phyloP scores from a whole-genome alignment of 306 rosid genomes.

The Sophora flavescens region DNA sequence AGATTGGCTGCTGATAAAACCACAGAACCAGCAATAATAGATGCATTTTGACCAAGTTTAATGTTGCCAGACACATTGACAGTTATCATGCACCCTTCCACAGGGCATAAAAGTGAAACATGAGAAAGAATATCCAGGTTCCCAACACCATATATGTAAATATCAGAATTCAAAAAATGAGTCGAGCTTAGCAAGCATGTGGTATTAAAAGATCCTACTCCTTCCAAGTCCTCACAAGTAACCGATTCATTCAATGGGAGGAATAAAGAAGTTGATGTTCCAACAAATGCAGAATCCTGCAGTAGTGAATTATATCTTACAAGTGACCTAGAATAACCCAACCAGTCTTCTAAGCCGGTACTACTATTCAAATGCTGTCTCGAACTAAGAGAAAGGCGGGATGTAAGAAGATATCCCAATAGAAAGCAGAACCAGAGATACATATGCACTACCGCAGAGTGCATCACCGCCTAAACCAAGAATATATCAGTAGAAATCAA shows the following conservation, averaged over 20 bases:
- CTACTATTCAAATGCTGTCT: slow-evolving; percentile 52
- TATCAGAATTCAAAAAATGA: slow-evolving; percentile 67
- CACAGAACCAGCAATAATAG: slow-evolving; percentile 82
- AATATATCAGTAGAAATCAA: slow-evolving; percentile 45
- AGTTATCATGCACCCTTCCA: slow-evolving; percentile 78
- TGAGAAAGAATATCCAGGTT: slow-evolving; percentile 89
- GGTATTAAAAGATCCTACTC: slow-evolving; percentile 93
- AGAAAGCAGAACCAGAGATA: slow-evolving; percentile 68
- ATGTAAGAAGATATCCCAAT: slow-evolving; percentile 64
- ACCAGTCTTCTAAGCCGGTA: slow-evolving; percentile 49
- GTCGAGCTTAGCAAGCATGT: slow-evolving; percentile 89
- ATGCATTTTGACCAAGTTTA: slow-evolving; percentile 84
- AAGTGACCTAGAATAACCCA: slow-evolving; percentile 50
- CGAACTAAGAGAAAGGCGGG: slow-evolving; percentile 59
- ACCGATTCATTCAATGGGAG: slow-evolving; percentile 51
- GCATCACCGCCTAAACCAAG: slow-evolving; percentile 69
- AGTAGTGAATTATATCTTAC: slow-evolving; percentile 51
- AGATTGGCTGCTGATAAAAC: slow-evolving; percentile 81
- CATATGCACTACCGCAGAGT: slow-evolving; percentile 56
- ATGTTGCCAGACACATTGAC: slow-evolving; percentile 90
- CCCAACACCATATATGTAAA: slow-evolving; percentile 78
- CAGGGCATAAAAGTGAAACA: slow-evolving; percentile 77
- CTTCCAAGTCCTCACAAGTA: slow-evolving; percentile 88
- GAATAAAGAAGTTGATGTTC: slow-evolving; percentile 49
- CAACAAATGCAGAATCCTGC: slow-evolving; percentile 39